Base-by-base conservation (phyloP, 768 basidiomycete genomes). In the Rhizopogon rudus region DNA sequence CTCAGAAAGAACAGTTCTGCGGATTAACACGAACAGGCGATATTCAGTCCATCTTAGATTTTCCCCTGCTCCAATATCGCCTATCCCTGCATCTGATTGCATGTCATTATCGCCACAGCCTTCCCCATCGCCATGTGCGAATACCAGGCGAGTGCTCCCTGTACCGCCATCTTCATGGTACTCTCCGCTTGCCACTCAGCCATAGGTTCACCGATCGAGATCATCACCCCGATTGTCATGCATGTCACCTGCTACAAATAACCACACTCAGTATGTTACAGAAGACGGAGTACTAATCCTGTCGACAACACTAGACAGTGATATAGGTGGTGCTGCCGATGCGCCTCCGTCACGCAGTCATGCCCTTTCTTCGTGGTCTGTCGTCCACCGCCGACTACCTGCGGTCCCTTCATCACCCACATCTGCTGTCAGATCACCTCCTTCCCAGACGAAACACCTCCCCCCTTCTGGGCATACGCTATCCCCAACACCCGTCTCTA, bases 401-500 rank as follows among this genome's bases (percentile, higher is more conserved):
- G 55, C 61, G n/a, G 65, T 72, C 6, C 73, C 72, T 33, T 61
- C 69, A 37, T 61, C 59, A n/a, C 67, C 60, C 41, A 56, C 60
- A 8, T 52, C 59, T 0, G 52, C 61, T 10, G 7, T 43, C 52
- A 63, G 54, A 40, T 56, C n/a, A n/a, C n/a, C n/a, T n/a, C n/a
- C n/a, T n/a, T n/a, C n/a, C n/a, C 58, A n/a, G 8, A 14, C 20
- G 7, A 35, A 49, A 49, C 46, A 33, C 13, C 46, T 49, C 17
- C n/a, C 31, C 33, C 51, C 61, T 1, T 53, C 51, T 41, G 69
- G 71, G 33, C 74, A 77, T 51, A 71, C 70, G 28, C 60, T 80
- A 3, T 78, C 79, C 25, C 74, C 70, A 0, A 76, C 78, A 13
- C 77, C 78, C 17, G 56, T 46, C 2, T 35, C 52, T 3, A 55